A percentile compares a stretch with the other conserved stretches of the same genome.
These are phyloP conservation scores for Fraxinus sp. DNA, from an alignment of 305 asterid genomes.

Conservation along the genomic window DNA sequence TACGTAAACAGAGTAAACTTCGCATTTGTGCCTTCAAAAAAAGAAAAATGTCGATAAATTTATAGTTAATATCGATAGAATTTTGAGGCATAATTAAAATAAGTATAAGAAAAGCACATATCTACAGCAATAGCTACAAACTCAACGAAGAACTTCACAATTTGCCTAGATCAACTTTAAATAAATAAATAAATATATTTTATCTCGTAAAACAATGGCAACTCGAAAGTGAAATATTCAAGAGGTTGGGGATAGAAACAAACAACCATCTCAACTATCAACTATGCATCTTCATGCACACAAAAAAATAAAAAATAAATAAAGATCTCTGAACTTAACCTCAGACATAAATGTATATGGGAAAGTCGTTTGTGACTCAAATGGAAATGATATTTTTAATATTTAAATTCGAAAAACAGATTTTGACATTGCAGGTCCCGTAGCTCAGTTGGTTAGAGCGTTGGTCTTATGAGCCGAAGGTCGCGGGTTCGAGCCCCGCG, in stretches of 20 bases:
- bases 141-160: not conserved
- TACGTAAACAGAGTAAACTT: no score
- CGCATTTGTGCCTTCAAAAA: not conserved
- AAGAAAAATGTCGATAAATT: not conserved
- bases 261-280: not conserved
- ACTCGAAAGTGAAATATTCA: no score
- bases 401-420: no score
- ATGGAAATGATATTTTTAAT: not conserved
- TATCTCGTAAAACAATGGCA: no score
- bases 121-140: not conserved
- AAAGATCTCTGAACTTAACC: not conserved
- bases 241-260: no score
- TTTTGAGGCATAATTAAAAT: not conserved
- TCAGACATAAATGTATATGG: not conserved
- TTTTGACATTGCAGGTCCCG: constrained; percentile 45
- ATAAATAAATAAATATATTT: no score
- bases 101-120: not conserved
- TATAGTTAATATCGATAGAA: not conserved
- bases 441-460: constrained; percentile 99
- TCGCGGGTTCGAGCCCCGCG: constrained; percentile 99
- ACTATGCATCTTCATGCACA: not conserved
- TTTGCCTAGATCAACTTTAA: not conserved
- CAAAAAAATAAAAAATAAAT: no score
- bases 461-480: constrained; percentile 99
- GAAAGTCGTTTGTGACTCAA: not conserved